Percentiles rank a stretch among this genome's conserved stretches.
Evolutionary conservation across 129 eudicot species (phyloP).

Genomic region (Chrysanthemum seticuspe): DNA sequence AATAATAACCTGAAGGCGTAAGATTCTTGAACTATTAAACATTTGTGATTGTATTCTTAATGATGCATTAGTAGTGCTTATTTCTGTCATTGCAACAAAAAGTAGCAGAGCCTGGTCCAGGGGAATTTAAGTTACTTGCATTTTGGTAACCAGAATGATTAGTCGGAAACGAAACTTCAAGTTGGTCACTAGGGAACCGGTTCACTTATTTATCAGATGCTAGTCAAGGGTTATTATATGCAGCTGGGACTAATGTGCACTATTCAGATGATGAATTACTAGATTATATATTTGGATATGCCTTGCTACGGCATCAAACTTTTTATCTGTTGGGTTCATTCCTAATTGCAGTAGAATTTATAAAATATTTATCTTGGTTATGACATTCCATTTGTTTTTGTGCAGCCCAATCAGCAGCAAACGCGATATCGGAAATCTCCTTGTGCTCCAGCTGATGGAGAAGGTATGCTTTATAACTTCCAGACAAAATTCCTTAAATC

Average conservation of each 20-base stretch:
- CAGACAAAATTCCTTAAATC: background rate
- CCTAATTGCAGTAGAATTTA: background rate
- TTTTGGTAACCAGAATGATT: background rate
- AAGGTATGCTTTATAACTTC: constrained; percentile 47
- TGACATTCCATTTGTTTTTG: constrained; percentile 19
- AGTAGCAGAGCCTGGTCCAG: too few relatives aligned
- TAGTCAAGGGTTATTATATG: background rate
- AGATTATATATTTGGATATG: background rate
- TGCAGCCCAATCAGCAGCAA: constrained; percentile 95
- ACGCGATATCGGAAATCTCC: constrained; percentile 89
- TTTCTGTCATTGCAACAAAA: background rate
- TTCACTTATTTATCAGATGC: background rate
- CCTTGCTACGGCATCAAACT: background rate
- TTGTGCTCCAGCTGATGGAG: constrained; percentile 84
- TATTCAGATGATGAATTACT: background rate
- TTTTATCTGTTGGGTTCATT: background rate
- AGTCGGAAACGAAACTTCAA: background rate
- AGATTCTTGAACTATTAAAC: background rate
- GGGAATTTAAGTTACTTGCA: background rate
- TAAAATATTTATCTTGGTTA: background rate
- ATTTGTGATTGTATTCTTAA: background rate
- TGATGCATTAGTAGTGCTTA: background rate
- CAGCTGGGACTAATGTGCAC: background rate
- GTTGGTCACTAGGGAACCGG: background rate
- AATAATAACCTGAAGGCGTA: background rate